These are phyloP conservation scores for Diutina neorugosa DNA, from an alignment of 1,139 yeast species.

Conservation along the genomic window DNA sequence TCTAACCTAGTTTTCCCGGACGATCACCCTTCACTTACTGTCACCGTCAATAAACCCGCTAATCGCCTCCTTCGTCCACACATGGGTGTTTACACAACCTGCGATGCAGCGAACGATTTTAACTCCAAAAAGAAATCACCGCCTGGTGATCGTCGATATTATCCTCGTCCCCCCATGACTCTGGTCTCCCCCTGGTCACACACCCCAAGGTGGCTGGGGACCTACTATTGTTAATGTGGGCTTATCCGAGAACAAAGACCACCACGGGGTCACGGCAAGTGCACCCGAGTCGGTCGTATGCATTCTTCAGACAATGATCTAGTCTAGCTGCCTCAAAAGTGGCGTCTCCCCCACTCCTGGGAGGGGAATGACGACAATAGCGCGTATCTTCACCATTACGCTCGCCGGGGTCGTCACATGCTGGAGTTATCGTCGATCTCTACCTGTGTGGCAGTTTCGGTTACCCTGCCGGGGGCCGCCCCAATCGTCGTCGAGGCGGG, in stretches of 20 bases:
- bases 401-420: not conserved
- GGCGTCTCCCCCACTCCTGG: not conserved
- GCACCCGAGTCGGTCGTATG: not conserved
- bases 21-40: too few relatives aligned
- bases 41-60: too few relatives aligned
- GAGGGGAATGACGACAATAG: not conserved
- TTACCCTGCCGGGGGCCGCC: not conserved
- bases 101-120: not conserved
- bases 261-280: not conserved
- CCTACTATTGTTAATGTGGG: too few relatives aligned
- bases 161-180: too few relatives aligned
- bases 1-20: too few relatives aligned
- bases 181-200: too few relatives aligned
- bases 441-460: not conserved
- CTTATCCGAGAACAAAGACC: too few relatives aligned
- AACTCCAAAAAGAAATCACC: not conserved
- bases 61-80: too few relatives aligned
- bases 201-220: too few relatives aligned
- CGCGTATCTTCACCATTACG: not conserved
- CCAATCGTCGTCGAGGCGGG: not conserved
- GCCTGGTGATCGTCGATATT: not conserved
- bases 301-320: not conserved
- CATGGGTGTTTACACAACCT: too few relatives aligned
- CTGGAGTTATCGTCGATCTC: not conserved
- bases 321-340: not conserved